Evolutionary conservation across 148 eudicot genomes (phyloP).

Genomic region (Limonium bicolor): DNA sequence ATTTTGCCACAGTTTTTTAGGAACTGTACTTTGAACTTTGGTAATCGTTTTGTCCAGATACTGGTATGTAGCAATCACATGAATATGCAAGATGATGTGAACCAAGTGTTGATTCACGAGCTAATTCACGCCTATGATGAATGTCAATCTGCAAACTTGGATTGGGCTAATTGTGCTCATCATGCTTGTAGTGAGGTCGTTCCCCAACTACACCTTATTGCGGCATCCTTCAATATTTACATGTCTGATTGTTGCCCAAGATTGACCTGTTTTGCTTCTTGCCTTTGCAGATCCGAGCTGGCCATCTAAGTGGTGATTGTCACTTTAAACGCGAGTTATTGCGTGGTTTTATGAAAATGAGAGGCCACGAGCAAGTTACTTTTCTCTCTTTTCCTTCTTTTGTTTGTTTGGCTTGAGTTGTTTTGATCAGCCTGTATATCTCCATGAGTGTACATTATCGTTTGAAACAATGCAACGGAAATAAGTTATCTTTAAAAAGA

Average conservation of each 20-base stretch:
- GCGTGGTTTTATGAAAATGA: constrained; percentile 68
- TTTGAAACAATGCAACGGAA: no score
- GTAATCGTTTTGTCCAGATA: constrained; percentile 20
- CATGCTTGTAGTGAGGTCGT: constrained; percentile 92
- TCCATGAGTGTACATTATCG: no score
- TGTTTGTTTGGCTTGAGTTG: no score
- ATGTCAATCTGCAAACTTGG: constrained; percentile 75
- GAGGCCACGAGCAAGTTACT: constrained; percentile 87
- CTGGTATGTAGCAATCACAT: constrained; percentile 65
- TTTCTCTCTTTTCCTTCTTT: constrained; percentile 1
- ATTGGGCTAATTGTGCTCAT: constrained; percentile 87
- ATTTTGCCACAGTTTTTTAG: no score
- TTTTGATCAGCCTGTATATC: constrained; percentile 1
- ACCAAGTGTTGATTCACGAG: constrained; percentile 88
- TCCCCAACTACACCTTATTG: no score
- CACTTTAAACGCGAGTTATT: constrained; percentile 71
- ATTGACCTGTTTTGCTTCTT: no score
- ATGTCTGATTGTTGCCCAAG: no score
- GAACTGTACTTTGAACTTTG: neutral
- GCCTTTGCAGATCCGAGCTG: constrained; percentile 81
- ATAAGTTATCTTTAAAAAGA: no score
- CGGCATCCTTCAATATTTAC: no score
- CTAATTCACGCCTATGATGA: constrained; percentile 95
- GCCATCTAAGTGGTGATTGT: constrained; percentile 95
- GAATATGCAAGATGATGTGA: constrained; percentile 65